Evolutionary conservation across 2,329 filamentous ascomycete species (phyloP).

Genomic region (Xylaria sp.): DNA sequence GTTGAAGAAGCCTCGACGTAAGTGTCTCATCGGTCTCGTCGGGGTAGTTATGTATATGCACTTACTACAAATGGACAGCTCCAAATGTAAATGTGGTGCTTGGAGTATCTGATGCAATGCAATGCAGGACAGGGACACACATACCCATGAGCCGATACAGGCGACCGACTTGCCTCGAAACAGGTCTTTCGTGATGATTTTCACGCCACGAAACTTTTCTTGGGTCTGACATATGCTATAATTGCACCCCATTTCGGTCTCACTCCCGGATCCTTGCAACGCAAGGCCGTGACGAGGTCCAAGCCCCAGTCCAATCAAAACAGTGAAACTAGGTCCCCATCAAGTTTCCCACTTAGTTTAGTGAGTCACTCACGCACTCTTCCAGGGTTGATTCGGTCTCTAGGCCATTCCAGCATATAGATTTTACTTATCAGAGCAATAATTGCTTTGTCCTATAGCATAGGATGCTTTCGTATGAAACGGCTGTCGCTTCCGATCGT

Average conservation of each 20-base stretch:
- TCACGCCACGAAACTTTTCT: slow-evolving; percentile 38
- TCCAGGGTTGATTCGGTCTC: background rate
- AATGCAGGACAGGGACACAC: slow-evolving; percentile 16
- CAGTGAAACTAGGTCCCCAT: slow-evolving; percentile 7
- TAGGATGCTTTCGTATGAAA: background rate
- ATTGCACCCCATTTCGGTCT: slow-evolving; percentile 24
- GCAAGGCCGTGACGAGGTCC: slow-evolving; percentile 24
- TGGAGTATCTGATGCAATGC: background rate
- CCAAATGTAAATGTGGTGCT: slow-evolving; percentile 5
- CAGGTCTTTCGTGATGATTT: slow-evolving; percentile 8
- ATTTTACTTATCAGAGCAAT: slow-evolving; percentile 6
- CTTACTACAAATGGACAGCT: background rate
- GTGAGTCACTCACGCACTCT: slow-evolving; percentile 28
- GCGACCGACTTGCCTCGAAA: slow-evolving; percentile 21
- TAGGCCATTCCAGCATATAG: background rate
- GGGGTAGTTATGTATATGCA: too few species aligned
- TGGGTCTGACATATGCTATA: slow-evolving; percentile 37
- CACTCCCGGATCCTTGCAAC: slow-evolving; percentile 29
- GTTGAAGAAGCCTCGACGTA: slow-evolving; percentile 20
- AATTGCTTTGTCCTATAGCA: slow-evolving; percentile 2
- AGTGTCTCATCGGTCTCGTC: background rate
- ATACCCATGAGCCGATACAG: slow-evolving; percentile 13
- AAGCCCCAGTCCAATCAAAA: slow-evolving; percentile 28
- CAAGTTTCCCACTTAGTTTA: slow-evolving; percentile 9
- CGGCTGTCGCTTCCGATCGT: background rate